Conservation (phyloP, 2,329 filamentous ascomycete species). For the Talaromyces marneffei region DNA sequence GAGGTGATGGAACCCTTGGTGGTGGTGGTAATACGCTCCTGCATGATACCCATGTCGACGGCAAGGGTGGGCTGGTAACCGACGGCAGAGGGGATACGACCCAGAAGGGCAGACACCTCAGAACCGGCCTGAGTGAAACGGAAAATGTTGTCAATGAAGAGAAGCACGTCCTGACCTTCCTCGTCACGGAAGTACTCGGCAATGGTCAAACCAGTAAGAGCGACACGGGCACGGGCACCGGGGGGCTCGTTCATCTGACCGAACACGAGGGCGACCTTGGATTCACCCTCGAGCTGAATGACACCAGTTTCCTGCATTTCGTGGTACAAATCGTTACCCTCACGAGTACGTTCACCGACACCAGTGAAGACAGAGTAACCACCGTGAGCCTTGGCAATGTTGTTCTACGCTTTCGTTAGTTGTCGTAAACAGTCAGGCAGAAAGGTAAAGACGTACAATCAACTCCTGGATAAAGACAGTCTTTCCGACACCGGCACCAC, state of each 20-base stretch:
- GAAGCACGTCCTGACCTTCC: conserved; percentile 90
- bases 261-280: conserved; percentile 98
- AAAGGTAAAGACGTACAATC: conserved; percentile 58
- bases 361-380: conserved; percentile 99
- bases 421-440: background rate
- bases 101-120: conserved; percentile 97
- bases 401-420: conserved; percentile 59
- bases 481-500: conserved; percentile 99
- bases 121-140: conserved; percentile 99
- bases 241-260: conserved; percentile 99
- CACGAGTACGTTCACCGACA: conserved; percentile 99
- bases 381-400: conserved; percentile 99
- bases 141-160: conserved; percentile 99
- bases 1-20: conserved; percentile 99
- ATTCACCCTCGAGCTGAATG: conserved; percentile 98
- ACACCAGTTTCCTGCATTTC: conserved; percentile 99
- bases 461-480: conserved; percentile 99
- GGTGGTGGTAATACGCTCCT: conserved; percentile 99
- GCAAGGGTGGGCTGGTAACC: conserved; percentile 99
- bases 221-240: conserved; percentile 98
- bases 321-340: conserved; percentile 99
- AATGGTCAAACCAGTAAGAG: conserved; percentile 72
- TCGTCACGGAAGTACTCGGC: conserved; percentile 74
- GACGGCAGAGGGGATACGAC: conserved; percentile 99
- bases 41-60: conserved; percentile 98